phyloP scores from a whole-genome alignment of 176 grass and related monocot species.

The Typha latifolia region DNA sequence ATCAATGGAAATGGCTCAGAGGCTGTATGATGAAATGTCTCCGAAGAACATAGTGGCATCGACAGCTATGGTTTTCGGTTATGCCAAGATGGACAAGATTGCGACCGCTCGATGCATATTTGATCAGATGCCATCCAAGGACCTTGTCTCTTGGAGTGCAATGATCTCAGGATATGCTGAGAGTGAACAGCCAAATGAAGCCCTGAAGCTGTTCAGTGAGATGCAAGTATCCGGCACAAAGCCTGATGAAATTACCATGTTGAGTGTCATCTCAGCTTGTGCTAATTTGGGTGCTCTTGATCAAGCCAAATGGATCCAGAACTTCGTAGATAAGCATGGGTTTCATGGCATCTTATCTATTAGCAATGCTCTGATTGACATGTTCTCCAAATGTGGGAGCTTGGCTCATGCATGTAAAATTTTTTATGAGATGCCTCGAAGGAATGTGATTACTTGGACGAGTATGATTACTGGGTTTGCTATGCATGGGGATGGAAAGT shows the following conservation, averaged over 20 bases:
- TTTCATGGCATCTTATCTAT: conserved; percentile 38
- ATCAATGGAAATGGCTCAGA: conserved; percentile 49
- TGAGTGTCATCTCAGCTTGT: conserved; percentile 75
- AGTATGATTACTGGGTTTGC: conserved; percentile 82
- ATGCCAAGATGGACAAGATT: conserved; percentile 53
- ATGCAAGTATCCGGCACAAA: conserved; percentile 40
- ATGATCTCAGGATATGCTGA: conserved; percentile 73
- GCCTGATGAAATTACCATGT: conserved; percentile 59
- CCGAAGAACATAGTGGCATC: conserved; percentile 45
- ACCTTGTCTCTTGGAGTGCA: conserved; percentile 84
- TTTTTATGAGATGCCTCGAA: conserved; percentile 52
- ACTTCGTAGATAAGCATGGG: conserved; percentile 37
- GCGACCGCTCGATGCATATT: conserved; percentile 62
- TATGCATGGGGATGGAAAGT: conserved; percentile 67
- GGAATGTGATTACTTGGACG: conserved; percentile 84
- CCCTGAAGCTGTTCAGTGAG: conserved; percentile 53
- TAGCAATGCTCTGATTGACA: conserved; percentile 83
- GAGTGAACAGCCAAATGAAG: conserved; percentile 47
- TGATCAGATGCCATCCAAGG: conserved; percentile 55
- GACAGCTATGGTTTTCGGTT: conserved; percentile 69
- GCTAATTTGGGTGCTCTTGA: conserved; percentile 55
- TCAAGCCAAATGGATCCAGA: conserved; percentile 56
- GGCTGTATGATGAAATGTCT: conserved; percentile 36
- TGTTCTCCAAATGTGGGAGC: conserved; percentile 89
- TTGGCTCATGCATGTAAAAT: conserved; percentile 46